Evolutionary conservation across 495 filamentous ascomycete species (phyloP), one percentile per base, ranked within the genome.

Genomic region (Penicillium chermesinum): DNA sequence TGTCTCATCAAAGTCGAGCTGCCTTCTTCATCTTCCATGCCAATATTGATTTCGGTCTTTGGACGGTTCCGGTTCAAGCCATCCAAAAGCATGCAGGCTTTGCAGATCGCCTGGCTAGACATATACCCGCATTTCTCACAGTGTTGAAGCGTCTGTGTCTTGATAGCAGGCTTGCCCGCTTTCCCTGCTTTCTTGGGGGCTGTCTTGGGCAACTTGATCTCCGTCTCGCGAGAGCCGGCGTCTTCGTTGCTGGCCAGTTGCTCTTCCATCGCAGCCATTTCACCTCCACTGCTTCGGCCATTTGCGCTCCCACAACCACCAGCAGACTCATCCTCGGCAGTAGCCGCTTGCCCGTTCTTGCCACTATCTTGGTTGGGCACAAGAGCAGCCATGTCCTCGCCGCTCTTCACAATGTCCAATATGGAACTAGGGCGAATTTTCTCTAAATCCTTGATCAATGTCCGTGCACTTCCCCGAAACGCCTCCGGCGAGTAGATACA

Each of bases 401-500:
- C 93, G 60, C 90, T 96, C 48, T 84, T 79, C 27, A 98, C 91
- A 54, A 98, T 85, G 68, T 98, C 94, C 41, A 98, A 59, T 51
- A 98, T 96, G 1, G 91, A 88, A 45, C 88, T 96, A 2, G 93
- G 91, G 13, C 93, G 78, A 25, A 98, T 86, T 49, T 85, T 84
- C 73, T 98, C 93, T 19, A 98, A 67, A 57, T 89, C 91, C 73
- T 98, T 98, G 65, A 98, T 95, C 52, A 98, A 69, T 15, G 82
- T 86, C 41, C 93, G 80, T 7, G 93, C 93, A 53, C 87, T 94
- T 0, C 93, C 93, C 19, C 93, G 80, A 57, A 98, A 98, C n/a
- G 94, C 93, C 71, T 98, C 93, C 0, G 93, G 93, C 41, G 89
- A 95, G 70, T 98, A 98, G 45, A 97, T 89, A 72, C 93, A 98